These are phyloP conservation scores for Gossypium australe DNA, from an alignment of 345 rosid species.

Conservation along the genomic window DNA sequence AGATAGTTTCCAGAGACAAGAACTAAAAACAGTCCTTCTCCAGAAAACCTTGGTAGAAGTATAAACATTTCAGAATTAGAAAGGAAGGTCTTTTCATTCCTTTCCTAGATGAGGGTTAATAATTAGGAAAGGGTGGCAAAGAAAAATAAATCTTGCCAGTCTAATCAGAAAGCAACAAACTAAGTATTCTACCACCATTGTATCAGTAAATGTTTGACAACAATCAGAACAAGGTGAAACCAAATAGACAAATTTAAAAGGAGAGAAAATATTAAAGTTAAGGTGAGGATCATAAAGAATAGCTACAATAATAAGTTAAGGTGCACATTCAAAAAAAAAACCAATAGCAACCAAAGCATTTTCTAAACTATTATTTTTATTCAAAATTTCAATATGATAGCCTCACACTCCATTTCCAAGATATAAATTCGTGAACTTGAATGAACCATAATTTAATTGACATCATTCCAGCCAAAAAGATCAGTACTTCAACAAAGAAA, in stretches of 20 bases:
- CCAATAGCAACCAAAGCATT: neutral
- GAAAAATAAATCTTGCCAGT: neutral
- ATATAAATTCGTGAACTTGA: neutral
- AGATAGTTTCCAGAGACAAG: neutral
- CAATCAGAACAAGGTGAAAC: neutral
- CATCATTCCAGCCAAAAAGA: neutral
- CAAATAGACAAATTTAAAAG: neutral
- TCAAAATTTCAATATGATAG: neutral
- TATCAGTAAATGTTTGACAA: neutral
- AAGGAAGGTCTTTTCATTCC: neutral
- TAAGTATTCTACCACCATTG: neutral
- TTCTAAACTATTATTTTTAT: neutral
- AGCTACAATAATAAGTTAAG: neutral
- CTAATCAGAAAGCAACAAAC: neutral
- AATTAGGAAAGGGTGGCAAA: neutral
- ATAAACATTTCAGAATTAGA: neutral
- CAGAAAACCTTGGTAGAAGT: neutral
- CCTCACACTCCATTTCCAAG: neutral
- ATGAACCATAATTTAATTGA: neutral
- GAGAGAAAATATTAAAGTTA: slow-evolving; percentile 3
- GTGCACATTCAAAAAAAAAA: neutral
- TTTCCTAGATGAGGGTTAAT: neutral
- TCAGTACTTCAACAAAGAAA: neutral
- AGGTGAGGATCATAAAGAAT: neutral
- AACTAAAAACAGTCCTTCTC: neutral